Evolutionary conservation across 2,329 filamentous ascomycete species (phyloP), one percentile per base, ranked within the genome.

Genomic region (Penicillium crustosum): DNA sequence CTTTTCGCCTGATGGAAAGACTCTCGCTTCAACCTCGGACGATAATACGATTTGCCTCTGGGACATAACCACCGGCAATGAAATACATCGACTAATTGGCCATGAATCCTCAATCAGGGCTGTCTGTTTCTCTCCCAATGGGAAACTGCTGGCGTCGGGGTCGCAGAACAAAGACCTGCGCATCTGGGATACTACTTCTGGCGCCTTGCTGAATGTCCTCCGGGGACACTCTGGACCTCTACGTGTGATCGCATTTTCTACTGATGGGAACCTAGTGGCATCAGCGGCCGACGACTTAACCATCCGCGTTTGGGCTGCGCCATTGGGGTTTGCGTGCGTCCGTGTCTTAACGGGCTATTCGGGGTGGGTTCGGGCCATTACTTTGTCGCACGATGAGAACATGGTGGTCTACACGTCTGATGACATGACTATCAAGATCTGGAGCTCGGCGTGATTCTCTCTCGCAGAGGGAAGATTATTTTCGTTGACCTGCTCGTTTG

Each of bases 341-440:
- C 35, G 49, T 4, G 29, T 57, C 19, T 44, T 57, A 12, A 57
- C 42, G 4, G 55, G 55, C n/a, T 53, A 53, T 48, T 48, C 55
- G 2, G 55, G 55, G 4, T 57, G 55, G 55, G 55, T 53, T 35
- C 49, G 55, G 21, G 55, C 42, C 5, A 57, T 57, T 21, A 53
- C 35, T 17, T 31, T 57, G 42, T 39, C 36, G 27, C 15, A 3
- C 25, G 49, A 57, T 31, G 55, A 52, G 9, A 47, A 33, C 1
- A 43, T 57, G 35, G 50, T 38, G 4, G 55, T 48, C 31, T 57
- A 57, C 17, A 57, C 55, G 3, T 57, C 55, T 29, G 55, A 57
- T 35, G 55, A 57, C 43, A 57, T 57, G 55, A 57, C 55, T 31
- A 57, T 57, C 49, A 57, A 57, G 49, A 53, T 57, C 17, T 57